Evolutionary conservation across 2,329 filamentous ascomycete genomes (phyloP), one percentile per base, ranked within the genome.

Genomic region (Alternaria brassicicola): DNA sequence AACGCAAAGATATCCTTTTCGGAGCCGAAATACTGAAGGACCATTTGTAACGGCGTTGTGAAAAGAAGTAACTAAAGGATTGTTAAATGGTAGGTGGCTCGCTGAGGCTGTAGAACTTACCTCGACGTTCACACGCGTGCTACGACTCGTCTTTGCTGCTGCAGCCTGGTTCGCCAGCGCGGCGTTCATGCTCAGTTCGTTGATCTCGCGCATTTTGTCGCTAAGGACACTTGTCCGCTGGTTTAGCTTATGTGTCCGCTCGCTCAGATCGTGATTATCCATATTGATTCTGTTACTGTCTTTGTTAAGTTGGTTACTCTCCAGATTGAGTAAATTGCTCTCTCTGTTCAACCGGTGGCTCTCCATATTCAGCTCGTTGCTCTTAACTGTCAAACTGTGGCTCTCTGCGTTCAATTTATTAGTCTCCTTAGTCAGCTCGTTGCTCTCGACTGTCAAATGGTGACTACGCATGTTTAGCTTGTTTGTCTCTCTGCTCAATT

Each of bases 121-220:
- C 39, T 59, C 52, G 5, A 62, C 19, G 13, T 52, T 62, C 8
- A 60, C 49, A 0, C 43, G 56, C 5, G 56, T 62, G n/a, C 48
- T 62, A 4, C 17, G 28, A 39, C 53, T 57, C 3, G 49, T 57
- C 15, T 59, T 57, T 19, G 23, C 21, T 2, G 59, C 52, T 5
- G 26, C 59, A 2, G 30, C 48, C 41, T 45, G 52, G n/a, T 52
- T 62, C 1, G 43, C 43, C 6, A 35, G 41, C 15, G 51, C 52
- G 2, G 55, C 55, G 19, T 59, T 26, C 1, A 41, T 46, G 21
- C 55, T 59, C 38, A 1, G 31, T 7, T 50, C 36, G 12, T 59
- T 62, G 0, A 59, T 23, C 33, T 43, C 19, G 0, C 35, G 59
- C 2, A 59, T 55, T 7, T 55, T 39, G 2, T 56, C 21, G 17